Percentiles rank a stretch among this genome's conserved stretches.
phyloP scores from a whole-genome alignment of 768 basidiomycete genomes.

The Serendipita sp. region DNA sequence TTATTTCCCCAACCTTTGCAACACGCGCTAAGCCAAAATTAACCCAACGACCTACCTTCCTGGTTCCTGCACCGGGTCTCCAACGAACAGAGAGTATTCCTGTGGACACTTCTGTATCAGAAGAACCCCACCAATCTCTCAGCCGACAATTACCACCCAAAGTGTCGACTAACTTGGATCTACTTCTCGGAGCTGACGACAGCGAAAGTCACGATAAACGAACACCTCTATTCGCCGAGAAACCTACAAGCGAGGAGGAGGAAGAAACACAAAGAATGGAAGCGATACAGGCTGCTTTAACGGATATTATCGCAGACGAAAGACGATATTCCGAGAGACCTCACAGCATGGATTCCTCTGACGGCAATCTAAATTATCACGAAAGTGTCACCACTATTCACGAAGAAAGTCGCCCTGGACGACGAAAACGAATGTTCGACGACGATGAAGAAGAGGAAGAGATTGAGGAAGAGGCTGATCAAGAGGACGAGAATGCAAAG shows the following conservation, averaged over 20 bases:
- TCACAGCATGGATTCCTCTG: conserved; percentile 2
- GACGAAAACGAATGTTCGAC: conserved; percentile 13
- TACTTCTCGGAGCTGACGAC: conserved; percentile 5
- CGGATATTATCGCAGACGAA: conserved; percentile 86
- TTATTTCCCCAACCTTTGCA: background rate
- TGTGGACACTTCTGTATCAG: background rate
- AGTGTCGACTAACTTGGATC: conserved; percentile 27
- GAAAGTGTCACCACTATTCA: conserved; percentile 14
- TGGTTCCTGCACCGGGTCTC: conserved; percentile 7
- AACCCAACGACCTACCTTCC: conserved; percentile 9
- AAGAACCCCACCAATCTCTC: conserved; percentile 33
- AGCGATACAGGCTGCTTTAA: conserved; percentile 89
- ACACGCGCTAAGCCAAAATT: background rate
- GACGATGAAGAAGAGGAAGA: conserved; percentile 30
- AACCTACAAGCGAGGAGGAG: conserved; percentile 27
- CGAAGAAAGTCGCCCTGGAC: conserved; percentile 26
- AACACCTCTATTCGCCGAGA: conserved; percentile 23
- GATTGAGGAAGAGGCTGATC: conserved; percentile 27
- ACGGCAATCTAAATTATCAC: background rate
- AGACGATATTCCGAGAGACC: conserved; percentile 19
- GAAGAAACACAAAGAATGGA: conserved; percentile 76
- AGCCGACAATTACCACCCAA: conserved; percentile 51
- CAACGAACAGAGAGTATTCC: conserved; percentile 7
- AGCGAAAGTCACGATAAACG: conserved; percentile 11
- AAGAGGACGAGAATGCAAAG: conserved; percentile 26